A percentile compares a stretch with the other conserved stretches of the same genome.
These are phyloP conservation scores for Dendrocalamus sinicus DNA, from an alignment of 176 grass and related monocot genomes.

Conservation along the genomic window DNA sequence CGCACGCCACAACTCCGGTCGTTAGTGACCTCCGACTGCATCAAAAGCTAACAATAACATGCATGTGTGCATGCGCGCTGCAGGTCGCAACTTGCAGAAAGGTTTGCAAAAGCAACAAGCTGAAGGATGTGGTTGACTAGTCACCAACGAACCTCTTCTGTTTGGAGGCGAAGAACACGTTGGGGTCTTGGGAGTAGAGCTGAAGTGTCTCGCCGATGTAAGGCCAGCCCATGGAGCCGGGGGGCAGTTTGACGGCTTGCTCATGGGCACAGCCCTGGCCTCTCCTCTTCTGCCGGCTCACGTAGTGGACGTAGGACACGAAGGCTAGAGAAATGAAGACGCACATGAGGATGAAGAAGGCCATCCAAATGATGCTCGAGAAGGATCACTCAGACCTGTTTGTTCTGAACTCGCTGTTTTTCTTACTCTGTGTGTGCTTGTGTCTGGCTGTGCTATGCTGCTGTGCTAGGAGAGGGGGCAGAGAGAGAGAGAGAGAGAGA, in stretches of 20 bases:
- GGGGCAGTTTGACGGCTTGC: slow-evolving; percentile 55
- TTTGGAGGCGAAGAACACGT: slow-evolving; percentile 77
- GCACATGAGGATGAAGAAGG: slow-evolving; percentile 44
- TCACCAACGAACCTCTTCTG: slow-evolving; percentile 62
- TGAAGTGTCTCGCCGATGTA: slow-evolving; percentile 94
- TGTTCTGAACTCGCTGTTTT: neutral
- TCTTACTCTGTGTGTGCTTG: neutral
- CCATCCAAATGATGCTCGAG: slow-evolving; percentile 50
- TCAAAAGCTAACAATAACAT: neutral
- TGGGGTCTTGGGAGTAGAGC: slow-evolving; percentile 92
- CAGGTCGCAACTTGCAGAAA: neutral
- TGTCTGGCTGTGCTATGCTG: neutral
- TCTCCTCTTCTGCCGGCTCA: slow-evolving; percentile 17
- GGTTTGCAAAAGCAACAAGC: neutral
- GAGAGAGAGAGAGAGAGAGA: neutral
- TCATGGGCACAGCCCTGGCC: slow-evolving; percentile 29
- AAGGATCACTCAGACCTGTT: slow-evolving; percentile 42
- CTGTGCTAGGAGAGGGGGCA: neutral
- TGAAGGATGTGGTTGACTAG: neutral
- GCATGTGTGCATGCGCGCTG: neutral
- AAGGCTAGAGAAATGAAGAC: slow-evolving; percentile 37
- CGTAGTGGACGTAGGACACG: slow-evolving; percentile 22
- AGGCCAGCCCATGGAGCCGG: slow-evolving; percentile 91
- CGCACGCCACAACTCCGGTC: neutral
- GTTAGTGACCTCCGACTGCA: neutral